Evolutionary conservation across 345 rosid genomes (phyloP), one percentile per base, ranked within the genome.

Genomic region (Salix exigua): DNA sequence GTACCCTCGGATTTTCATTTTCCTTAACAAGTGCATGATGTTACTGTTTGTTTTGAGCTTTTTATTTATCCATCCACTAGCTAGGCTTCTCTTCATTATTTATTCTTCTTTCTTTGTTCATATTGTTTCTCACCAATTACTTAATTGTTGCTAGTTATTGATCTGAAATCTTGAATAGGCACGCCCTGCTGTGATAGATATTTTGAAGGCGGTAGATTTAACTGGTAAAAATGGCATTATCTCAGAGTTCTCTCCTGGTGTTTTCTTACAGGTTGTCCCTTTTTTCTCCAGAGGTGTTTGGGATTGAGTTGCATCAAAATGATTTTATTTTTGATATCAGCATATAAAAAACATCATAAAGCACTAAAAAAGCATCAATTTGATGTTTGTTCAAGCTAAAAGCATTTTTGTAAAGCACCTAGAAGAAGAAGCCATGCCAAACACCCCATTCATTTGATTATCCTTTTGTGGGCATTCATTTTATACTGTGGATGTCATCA

Each of bases 231-330:
- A 91, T 82, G 97, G 97, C 33, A 72, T 96, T 80, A 74, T 91
- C 77, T 96, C 98, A 60, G 92, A 89, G 81, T 79, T 69, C 60
- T 87, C 96, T 84, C 97, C 98, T 37, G 98, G 99, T 42, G 92
- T 96, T 75, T 96, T 93, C 76, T 70, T 96, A 77, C 99, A 96
- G 98, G 99, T 96, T 31, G 76, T 28, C 81, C 51, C 4, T 2
- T 46, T 12, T 46, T 5, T 46, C 51, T 16, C 14, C 5, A 10
- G 1, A 12, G 13, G 46, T 11, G 46, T 42, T 42, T 42, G 46
- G 4, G 14, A 11, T 42, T 42, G 46, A 10, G 4, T 0, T 42
- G 46, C 44, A 10, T 42, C 14, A 11, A 42, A 42, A 42, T 42
- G 46, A 42, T 11, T 42, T 40, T 42, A 42, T 42, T 42, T 42